Conservation (phyloP, 176 grass and related monocot species). For the Puya raimondii region DNA sequence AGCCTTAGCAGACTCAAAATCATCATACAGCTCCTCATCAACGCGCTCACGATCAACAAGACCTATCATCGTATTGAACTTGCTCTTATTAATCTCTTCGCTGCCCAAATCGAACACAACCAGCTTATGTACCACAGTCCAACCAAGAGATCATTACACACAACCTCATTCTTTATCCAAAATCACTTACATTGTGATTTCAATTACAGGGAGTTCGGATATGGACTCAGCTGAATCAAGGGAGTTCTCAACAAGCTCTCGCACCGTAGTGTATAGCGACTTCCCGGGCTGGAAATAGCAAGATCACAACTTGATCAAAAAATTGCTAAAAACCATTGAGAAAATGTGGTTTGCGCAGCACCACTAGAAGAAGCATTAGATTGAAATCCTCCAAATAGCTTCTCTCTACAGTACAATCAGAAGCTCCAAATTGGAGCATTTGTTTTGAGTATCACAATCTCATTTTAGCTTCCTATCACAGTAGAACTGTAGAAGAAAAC, state of each 20-base stretch:
- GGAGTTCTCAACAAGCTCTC: slow-evolving; percentile 93
- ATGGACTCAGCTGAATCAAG: slow-evolving; percentile 96
- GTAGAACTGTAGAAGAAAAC: too few species aligned
- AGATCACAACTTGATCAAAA: background rate
- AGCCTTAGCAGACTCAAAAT: slow-evolving; percentile 91
- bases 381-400: too few species aligned
- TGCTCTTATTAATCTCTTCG: slow-evolving; percentile 89
- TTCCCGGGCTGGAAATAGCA: slow-evolving; percentile 59
- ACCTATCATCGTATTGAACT: slow-evolving; percentile 97
- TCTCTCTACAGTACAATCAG: too few species aligned
- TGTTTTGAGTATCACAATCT: too few species aligned
- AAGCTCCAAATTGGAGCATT: too few species aligned
- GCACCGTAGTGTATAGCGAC: slow-evolving; percentile 85
- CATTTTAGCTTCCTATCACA: too few species aligned
- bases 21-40: slow-evolving; percentile 88
- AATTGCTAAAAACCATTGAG: background rate
- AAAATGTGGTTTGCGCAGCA: background rate
- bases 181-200: slow-evolving; percentile 60
- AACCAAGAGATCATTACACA: slow-evolving; percentile 3
- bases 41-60: slow-evolving; percentile 73
- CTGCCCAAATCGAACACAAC: slow-evolving; percentile 27
- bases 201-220: slow-evolving; percentile 65
- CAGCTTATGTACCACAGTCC: background rate
- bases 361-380: too few species aligned
- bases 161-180: background rate